Conservation (phyloP, 345 rosid species). For the Viola odorata region DNA sequence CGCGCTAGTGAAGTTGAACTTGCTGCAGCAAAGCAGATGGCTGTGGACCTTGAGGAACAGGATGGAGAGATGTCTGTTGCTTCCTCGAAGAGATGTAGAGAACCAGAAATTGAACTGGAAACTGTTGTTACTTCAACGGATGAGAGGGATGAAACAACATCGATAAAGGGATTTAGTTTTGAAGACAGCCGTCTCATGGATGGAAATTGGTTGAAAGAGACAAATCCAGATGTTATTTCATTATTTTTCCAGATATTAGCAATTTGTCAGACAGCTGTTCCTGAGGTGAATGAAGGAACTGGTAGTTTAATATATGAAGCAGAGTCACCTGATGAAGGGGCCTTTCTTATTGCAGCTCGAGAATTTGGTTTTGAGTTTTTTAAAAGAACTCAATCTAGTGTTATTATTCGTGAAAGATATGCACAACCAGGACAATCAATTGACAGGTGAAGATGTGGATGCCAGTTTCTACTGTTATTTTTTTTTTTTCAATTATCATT, state of each 20-base stretch:
- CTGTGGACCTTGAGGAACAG: constrained; percentile 64
- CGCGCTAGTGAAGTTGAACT: constrained; percentile 77
- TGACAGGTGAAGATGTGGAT: constrained; percentile 58
- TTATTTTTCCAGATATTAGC: constrained; percentile 78
- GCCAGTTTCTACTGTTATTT: constrained; percentile 9
- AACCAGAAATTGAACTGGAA: constrained; percentile 71
- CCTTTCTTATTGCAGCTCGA: constrained; percentile 92
- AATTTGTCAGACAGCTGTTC: constrained; percentile 94
- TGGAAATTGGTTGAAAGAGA: constrained; percentile 80
- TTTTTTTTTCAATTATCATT: constrained; percentile 2
- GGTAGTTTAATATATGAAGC: constrained; percentile 75
- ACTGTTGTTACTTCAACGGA: constrained; percentile 42
- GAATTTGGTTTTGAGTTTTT: constrained; percentile 93
- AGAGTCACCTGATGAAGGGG: constrained; percentile 96
- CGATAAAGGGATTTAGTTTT: constrained; percentile 80
- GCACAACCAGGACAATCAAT: constrained; percentile 42
- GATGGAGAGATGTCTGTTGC: constrained; percentile 33
- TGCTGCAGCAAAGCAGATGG: constrained; percentile 89
- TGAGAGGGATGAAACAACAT: constrained; percentile 37
- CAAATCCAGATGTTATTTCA: constrained; percentile 48
- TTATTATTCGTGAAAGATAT: constrained; percentile 55
- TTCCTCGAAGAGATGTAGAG: constrained; percentile 28
- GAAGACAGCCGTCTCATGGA: constrained; percentile 72
- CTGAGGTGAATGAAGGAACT: constrained; percentile 75
- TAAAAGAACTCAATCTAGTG: constrained; percentile 84